phyloP scores from a whole-genome alignment of 2,329 filamentous ascomycete species.

The Penicillium sp. region DNA sequence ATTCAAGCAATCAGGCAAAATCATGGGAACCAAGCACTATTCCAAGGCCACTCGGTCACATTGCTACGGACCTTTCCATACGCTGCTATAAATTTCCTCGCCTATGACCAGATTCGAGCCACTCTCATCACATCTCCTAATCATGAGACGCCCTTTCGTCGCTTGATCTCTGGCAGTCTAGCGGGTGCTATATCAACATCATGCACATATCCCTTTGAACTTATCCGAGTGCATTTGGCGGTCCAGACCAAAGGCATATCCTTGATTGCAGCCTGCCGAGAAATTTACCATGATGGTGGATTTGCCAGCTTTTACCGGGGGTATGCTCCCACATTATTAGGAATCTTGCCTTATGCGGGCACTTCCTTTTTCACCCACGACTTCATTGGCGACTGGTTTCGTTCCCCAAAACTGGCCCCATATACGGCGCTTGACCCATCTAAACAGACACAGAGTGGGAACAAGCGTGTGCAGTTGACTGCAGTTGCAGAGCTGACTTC shows the following conservation, averaged over 20 bases:
- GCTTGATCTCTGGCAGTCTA: conserved; percentile 51
- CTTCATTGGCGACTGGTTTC: conserved; percentile 79
- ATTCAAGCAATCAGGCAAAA: conserved; percentile 77
- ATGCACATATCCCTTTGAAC: conserved; percentile 91
- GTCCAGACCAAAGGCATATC: conserved; percentile 84
- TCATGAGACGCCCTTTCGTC: conserved; percentile 77
- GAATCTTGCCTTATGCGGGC: conserved; percentile 96
- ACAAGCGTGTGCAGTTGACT: conserved; percentile 67
- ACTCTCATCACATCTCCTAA: conserved; percentile 68
- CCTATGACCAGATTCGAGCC: conserved; percentile 92
- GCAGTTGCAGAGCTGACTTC: conserved; percentile 85
- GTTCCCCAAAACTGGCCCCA: conserved; percentile 64
- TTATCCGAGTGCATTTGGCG: conserved; percentile 86
- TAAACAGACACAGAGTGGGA: conserved; percentile 37
- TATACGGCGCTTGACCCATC: conserved; percentile 67
- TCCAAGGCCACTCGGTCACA: conserved; percentile 91
- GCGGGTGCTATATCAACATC: conserved; percentile 86
- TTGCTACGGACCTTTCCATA: conserved; percentile 95
- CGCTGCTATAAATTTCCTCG: conserved; percentile 95
- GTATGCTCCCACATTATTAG: conserved; percentile 83
- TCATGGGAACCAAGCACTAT: conserved; percentile 76
- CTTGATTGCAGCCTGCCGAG: conserved; percentile 72
- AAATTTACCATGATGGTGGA: conserved; percentile 85
- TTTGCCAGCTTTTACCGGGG: conserved; percentile 92
- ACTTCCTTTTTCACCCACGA: conserved; percentile 96